phyloP scores from a whole-genome alignment of 768 basidiomycete species.

The Auricularia cornea region DNA sequence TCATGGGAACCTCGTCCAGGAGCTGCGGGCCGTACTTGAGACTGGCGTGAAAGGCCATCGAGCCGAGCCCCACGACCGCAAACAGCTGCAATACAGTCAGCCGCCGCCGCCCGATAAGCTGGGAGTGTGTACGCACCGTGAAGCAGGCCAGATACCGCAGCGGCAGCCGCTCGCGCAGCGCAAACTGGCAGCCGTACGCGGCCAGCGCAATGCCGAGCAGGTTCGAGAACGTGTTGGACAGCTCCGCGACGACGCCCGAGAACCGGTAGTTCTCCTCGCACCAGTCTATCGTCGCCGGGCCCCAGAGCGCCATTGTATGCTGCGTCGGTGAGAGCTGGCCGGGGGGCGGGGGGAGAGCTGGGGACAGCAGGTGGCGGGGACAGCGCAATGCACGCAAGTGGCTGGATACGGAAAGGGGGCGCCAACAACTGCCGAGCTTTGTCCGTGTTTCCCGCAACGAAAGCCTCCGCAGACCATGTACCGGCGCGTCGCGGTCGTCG shows the following conservation, averaged over 20 bases:
- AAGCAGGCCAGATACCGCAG: constrained; percentile 29
- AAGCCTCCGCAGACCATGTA: not conserved
- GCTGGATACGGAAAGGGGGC: not conserved
- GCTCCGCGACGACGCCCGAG: constrained; percentile 68
- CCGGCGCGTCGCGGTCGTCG: not conserved
- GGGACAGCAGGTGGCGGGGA: too few species aligned
- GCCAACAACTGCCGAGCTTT: not conserved
- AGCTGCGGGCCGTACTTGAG: constrained; percentile 69
- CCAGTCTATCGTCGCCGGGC: constrained; percentile 66
- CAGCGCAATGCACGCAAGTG: too few species aligned
- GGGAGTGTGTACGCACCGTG: constrained; percentile 16
- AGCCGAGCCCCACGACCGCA: constrained; percentile 64
- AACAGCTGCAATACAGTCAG: constrained; percentile 42
- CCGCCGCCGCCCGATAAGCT: not conserved
- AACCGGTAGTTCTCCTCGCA: constrained; percentile 50
- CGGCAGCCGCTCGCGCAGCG: constrained; percentile 23
- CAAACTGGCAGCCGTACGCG: constrained; percentile 35
- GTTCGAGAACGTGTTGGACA: constrained; percentile 69
- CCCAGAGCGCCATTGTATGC: constrained; percentile 30
- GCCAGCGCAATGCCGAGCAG: constrained; percentile 49
- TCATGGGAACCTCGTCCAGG: constrained; percentile 76
- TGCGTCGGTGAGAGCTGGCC: not conserved
- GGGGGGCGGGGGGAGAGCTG: not conserved
- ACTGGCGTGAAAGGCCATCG: constrained; percentile 72
- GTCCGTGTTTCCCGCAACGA: not conserved